Percentiles rank a stretch among this genome's conserved stretches.
These are phyloP conservation scores for Diplocarpon rosae DNA, from an alignment of 2,329 filamentous ascomycete species.

Conservation along the genomic window DNA sequence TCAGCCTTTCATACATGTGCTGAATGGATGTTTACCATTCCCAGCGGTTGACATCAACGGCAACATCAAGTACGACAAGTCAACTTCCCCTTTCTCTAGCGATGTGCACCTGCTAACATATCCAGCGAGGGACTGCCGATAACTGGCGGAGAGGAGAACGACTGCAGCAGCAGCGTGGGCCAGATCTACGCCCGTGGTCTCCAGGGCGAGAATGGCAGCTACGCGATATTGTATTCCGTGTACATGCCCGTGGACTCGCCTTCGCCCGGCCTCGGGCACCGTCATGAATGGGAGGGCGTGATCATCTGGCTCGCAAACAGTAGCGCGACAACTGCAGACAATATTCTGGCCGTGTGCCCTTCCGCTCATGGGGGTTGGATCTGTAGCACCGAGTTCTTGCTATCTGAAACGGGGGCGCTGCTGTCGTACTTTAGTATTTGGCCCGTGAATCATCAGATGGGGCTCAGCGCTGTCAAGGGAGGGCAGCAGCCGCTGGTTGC, in stretches of 20 bases:
- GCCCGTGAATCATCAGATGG: slow-evolving; percentile 33
- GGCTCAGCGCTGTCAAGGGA: slow-evolving; percentile 29
- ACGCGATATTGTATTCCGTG: slow-evolving; percentile 42
- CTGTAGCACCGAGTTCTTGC: slow-evolving; percentile 31
- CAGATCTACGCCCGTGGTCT: slow-evolving; percentile 39
- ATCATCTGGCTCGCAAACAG: slow-evolving; percentile 38
- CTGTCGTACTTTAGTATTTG: slow-evolving; percentile 38
- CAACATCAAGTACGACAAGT: slow-evolving; percentile 39
- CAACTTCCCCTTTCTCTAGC: not conserved
- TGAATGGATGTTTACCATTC: slow-evolving; percentile 51
- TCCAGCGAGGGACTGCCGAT: slow-evolving; percentile 22
- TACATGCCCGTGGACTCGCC: slow-evolving; percentile 36
- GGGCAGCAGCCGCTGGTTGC: slow-evolving; percentile 31
- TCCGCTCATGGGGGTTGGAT: slow-evolving; percentile 40
- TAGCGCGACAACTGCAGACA: slow-evolving; percentile 22
- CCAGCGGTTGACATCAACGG: slow-evolving; percentile 47
- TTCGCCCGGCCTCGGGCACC: slow-evolving; percentile 33
- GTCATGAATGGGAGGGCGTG: slow-evolving; percentile 45
- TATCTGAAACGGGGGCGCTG: slow-evolving; percentile 33
- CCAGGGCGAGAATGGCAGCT: slow-evolving; percentile 30
- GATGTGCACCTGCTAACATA: not conserved
- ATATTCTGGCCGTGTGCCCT: slow-evolving; percentile 39
- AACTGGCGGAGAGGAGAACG: slow-evolving; percentile 29
- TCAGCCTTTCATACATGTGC: slow-evolving; percentile 43
- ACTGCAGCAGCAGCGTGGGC: slow-evolving; percentile 34